Evolutionary conservation across 495 filamentous ascomycete species (phyloP), one percentile per base, ranked within the genome.

Genomic region (Xylaria sp.): DNA sequence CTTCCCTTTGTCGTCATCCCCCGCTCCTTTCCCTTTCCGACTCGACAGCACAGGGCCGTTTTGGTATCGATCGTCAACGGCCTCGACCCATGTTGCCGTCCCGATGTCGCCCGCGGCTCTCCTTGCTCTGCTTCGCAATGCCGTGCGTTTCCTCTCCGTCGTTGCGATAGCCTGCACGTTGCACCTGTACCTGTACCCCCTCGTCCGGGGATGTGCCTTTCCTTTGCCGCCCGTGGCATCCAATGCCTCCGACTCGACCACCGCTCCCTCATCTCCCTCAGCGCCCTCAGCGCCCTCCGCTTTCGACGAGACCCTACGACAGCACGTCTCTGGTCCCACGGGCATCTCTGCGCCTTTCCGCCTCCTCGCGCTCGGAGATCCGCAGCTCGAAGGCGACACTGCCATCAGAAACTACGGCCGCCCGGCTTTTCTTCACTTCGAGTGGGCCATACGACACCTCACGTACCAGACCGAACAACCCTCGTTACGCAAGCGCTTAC

Each of bases 301-400:
- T 0, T 61, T 76, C n/a, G 74, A 78, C 55, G 76, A 79, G 35
- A 79, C 78, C 29, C 15, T 72, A 53, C 69, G 70, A 78, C 61
- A 79, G 75, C 69, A 74, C 73, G 43, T 75, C 35, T 44, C 71
- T 1, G 24, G 62, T 50, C 69, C 69, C 26, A 77, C 76, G 76
- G 82, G 75, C 76, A 74, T 80, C 74, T 69, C 80, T 72, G 93
- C 89, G 17, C 92, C 92, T 4, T 97, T 99, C 80, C 87, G 96
- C 37, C 89, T 99, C 5, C 91, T 99, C 31, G 89, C 93, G 15
- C 90, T 99, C 55, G 96, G 91, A 68, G 96, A 99, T 82, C 96
- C 96, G 0, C 96, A 99, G 77, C 87, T 99, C 33, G 96, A 99
- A 80, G 96, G 96, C 74, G 94, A 97, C 78, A 93, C 92, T 17